Conservation (phyloP, 2,329 filamentous ascomycete genomes). For the Graphilbum sp. region DNA sequence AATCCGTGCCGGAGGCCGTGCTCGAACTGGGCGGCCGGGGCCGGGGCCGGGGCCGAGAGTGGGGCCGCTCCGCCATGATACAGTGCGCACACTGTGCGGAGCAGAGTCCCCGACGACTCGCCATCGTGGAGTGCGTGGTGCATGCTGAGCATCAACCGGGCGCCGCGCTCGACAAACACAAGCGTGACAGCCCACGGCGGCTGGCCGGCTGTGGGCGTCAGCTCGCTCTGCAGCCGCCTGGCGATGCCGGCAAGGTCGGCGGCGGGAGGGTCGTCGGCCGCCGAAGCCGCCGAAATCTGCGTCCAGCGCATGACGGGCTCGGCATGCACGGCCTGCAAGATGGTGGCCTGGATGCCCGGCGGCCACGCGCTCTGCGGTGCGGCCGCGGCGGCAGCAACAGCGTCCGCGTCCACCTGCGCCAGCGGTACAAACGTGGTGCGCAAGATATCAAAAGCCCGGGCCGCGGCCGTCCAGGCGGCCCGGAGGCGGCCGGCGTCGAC, state of each 20-base stretch:
- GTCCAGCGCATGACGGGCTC: not conserved
- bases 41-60: too few species aligned
- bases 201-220: constrained; percentile 1
- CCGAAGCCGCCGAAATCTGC: too few species aligned
- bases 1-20: constrained; percentile 10
- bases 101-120: constrained; percentile 34
- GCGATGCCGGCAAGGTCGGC: not conserved
- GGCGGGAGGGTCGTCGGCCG: not conserved
- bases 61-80: too few species aligned
- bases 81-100: constrained; percentile 22
- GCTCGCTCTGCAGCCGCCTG: not conserved
- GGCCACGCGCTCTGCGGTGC: not conserved
- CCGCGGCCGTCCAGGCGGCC: constrained; percentile 17
- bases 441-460: constrained; percentile 17
- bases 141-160: constrained; percentile 22
- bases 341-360: constrained; percentile 1
- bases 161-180: constrained; percentile 14
- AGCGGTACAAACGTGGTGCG: constrained; percentile 19
- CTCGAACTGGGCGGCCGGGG: too few species aligned
- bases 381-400: not conserved
- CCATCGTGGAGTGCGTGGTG: constrained; percentile 51
- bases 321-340: not conserved
- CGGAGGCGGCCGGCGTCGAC: constrained; percentile 15
- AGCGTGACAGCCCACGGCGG: constrained; percentile 21
- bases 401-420: constrained; percentile 6